These are phyloP conservation scores for Thermothielavioides terrestris DNA, from an alignment of 495 filamentous ascomycete genomes.

Conservation along the genomic window DNA sequence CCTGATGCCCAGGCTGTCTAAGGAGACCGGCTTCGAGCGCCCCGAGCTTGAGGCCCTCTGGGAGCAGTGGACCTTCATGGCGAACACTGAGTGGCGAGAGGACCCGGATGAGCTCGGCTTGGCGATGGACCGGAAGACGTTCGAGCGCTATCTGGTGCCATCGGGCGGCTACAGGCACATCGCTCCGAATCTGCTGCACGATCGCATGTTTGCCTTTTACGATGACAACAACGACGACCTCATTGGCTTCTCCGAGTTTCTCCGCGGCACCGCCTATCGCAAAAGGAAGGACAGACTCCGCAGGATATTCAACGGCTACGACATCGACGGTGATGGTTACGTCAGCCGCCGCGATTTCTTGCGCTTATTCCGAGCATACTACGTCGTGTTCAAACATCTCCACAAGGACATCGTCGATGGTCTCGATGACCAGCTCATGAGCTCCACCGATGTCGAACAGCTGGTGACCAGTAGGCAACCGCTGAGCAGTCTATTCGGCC, in stretches of 20 bases:
- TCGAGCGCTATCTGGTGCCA: conserved; percentile 82
- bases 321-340: conserved; percentile 83
- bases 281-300: conserved; percentile 66
- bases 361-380: conserved; percentile 83
- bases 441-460: conserved; percentile 60
- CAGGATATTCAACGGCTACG: conserved; percentile 80
- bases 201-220: conserved; percentile 94
- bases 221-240: conserved; percentile 80
- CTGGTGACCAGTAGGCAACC: conserved; percentile 69
- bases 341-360: conserved; percentile 84
- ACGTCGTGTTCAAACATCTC: conserved; percentile 75
- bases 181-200: conserved; percentile 81
- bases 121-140: conserved; percentile 84
- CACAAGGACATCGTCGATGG: conserved; percentile 74
- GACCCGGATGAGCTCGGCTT: conserved; percentile 69
- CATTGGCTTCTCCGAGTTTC: conserved; percentile 91
- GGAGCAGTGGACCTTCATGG: conserved; percentile 93
- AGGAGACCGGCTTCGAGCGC: conserved; percentile 67
- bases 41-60: conserved; percentile 85
- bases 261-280: conserved; percentile 72
- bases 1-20: conserved; percentile 55
- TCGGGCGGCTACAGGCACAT: conserved; percentile 65
- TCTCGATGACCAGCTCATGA: conserved; percentile 71
- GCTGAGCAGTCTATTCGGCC: conserved; percentile 62
- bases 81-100: conserved; percentile 72